phyloP scores from a whole-genome alignment of 768 basidiomycete genomes.

The Vararia minispora region DNA sequence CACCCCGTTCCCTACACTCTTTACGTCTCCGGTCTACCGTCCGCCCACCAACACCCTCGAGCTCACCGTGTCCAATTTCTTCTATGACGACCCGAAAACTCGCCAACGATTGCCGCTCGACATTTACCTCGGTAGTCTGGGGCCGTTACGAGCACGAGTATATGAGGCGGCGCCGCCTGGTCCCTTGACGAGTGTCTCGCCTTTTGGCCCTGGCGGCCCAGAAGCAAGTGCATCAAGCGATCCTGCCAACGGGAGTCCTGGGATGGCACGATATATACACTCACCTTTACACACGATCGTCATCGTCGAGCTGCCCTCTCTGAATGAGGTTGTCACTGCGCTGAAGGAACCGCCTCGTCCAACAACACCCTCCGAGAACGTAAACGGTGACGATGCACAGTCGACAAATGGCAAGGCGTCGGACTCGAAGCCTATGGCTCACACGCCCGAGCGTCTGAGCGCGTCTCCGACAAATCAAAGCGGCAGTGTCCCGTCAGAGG shows the following conservation, averaged over 20 bases:
- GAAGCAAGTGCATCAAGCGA: constrained; percentile 5
- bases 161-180: constrained; percentile 67
- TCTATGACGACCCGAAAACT: constrained; percentile 63
- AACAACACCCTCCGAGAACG: constrained; percentile 19
- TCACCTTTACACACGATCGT: constrained; percentile 67
- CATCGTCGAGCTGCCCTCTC: constrained; percentile 74
- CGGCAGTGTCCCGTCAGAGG: constrained; percentile 36
- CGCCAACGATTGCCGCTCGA: constrained; percentile 61
- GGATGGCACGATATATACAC: constrained; percentile 37
- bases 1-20: constrained; percentile 83
- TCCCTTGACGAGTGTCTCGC: constrained; percentile 50
- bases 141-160: constrained; percentile 68
- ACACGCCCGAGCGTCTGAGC: neutral
- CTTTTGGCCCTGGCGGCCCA: constrained; percentile 35
- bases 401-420: constrained; percentile 8
- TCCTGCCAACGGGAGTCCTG: constrained; percentile 5
- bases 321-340: constrained; percentile 66
- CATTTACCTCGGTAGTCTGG: constrained; percentile 83
- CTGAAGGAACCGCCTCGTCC: constrained; percentile 57
- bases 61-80: constrained; percentile 81
- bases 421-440: neutral
- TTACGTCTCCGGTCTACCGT: constrained; percentile 68
- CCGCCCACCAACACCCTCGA: constrained; percentile 66
- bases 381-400: constrained; percentile 7
- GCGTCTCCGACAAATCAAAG: constrained; percentile 6